These are phyloP conservation scores for Rachicladosporium sp. DNA, from an alignment of 2,329 filamentous ascomycete species.

Conservation along the genomic window DNA sequence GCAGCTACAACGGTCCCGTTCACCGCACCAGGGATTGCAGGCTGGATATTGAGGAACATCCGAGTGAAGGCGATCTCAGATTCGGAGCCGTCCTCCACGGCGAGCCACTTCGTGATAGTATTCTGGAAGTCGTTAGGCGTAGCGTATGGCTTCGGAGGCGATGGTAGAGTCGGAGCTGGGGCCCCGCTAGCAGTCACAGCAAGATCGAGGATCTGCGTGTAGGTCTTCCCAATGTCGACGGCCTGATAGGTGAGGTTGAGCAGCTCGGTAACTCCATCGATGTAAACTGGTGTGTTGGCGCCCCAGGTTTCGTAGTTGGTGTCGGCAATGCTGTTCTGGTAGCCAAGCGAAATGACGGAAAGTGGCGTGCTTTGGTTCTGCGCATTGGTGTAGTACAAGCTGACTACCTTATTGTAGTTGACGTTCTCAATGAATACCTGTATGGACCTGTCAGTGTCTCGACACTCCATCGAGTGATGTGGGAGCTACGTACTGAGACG, in stretches of 20 bases:
- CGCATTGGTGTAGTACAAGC: conserved; percentile 20
- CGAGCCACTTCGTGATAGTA: too few species aligned
- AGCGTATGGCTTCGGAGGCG: too few species aligned
- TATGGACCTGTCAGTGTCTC: too few species aligned
- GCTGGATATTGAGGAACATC: too few species aligned
- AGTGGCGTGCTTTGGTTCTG: conserved; percentile 20
- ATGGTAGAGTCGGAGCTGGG: too few species aligned
- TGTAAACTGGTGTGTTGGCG: conserved; percentile 15
- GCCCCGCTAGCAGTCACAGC: conserved; percentile 14
- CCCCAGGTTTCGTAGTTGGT: conserved; percentile 19
- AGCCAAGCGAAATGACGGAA: conserved; percentile 14
- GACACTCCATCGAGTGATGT: neutral
- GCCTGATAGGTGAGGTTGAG: conserved; percentile 21
- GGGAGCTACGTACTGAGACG: conserved; percentile 6
- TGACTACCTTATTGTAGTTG: conserved; percentile 21
- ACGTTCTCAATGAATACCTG: conserved; percentile 18
- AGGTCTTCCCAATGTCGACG: conserved; percentile 17
- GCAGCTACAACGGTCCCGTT: too few species aligned
- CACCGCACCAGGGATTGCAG: too few species aligned
- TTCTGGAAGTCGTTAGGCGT: too few species aligned
- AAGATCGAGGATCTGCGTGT: conserved; percentile 13
- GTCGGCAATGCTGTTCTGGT: conserved; percentile 13
- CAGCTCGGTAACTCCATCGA: conserved; percentile 19
- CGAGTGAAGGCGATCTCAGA: too few species aligned
- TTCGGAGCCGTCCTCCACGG: too few species aligned